Conservation (phyloP, 352 stramenopile species). For the Aphanomyces invadans region DNA sequence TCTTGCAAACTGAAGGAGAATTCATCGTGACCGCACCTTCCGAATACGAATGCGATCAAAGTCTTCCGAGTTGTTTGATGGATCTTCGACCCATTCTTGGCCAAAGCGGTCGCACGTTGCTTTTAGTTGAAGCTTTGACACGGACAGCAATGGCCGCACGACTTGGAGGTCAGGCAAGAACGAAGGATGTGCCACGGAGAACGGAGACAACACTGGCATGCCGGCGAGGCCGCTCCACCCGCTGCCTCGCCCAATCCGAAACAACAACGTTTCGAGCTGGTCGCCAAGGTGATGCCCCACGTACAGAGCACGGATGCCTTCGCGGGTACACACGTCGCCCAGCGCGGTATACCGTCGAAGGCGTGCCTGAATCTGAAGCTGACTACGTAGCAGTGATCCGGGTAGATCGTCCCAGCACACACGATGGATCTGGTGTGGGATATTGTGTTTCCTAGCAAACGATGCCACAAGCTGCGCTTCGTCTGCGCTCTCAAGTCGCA, state of each 20-base stretch:
- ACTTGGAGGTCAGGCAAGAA: conserved; percentile 27
- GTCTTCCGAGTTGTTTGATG: conserved; percentile 62
- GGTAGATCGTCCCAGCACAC: not conserved
- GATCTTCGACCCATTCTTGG: conserved; percentile 75
- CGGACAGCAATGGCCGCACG: conserved; percentile 50
- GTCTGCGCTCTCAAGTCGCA: conserved; percentile 51
- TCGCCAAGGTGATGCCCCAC: conserved; percentile 74
- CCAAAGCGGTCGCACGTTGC: conserved; percentile 61
- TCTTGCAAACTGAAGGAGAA: no score
- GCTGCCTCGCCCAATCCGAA: conserved; percentile 62
- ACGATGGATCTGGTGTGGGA: conserved; percentile 31
- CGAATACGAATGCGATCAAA: conserved; percentile 80
- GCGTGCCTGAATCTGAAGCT: conserved; percentile 66
- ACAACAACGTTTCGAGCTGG: conserved; percentile 73
- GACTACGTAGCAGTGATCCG: conserved; percentile 40
- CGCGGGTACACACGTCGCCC: conserved; percentile 36
- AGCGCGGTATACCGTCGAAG: conserved; percentile 62
- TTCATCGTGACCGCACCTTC: conserved; percentile 56
- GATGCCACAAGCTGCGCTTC: conserved; percentile 45
- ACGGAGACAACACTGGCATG: conserved; percentile 36
- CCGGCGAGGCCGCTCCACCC: conserved; percentile 69
- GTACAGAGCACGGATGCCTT: conserved; percentile 59
- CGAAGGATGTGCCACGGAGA: conserved; percentile 23
- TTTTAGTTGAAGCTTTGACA: conserved; percentile 53
- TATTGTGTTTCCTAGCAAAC: conserved; percentile 41